A percentile compares a stretch with the other conserved stretches of the same genome.
phyloP scores from a whole-genome alignment of 2,329 filamentous ascomycete genomes.

The Botrytis tulipae region DNA sequence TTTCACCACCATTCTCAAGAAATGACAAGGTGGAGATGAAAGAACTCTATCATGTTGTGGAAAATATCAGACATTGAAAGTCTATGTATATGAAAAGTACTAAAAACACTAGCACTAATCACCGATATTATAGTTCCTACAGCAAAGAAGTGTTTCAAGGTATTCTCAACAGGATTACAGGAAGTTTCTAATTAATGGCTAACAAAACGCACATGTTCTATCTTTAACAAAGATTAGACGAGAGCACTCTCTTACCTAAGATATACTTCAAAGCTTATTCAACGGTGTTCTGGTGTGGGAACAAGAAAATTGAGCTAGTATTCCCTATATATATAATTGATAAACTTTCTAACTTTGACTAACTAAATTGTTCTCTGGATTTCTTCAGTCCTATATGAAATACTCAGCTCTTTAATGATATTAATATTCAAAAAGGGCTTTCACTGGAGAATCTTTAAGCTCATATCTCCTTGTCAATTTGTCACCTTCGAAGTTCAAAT shows the following conservation, averaged over 20 bases:
- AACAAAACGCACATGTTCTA: rapidly evolving
- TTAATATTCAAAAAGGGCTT: too few relatives aligned
- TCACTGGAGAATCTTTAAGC: neutral
- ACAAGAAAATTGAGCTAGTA: neutral
- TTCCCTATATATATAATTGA: neutral
- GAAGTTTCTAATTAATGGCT: neutral
- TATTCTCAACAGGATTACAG: rapidly evolving
- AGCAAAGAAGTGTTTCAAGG: neutral
- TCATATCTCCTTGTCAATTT: neutral
- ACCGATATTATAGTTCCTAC: rapidly evolving
- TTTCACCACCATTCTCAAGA: too few relatives aligned
- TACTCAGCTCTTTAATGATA: rapidly evolving
- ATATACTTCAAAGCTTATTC: neutral
- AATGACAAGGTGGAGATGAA: too few relatives aligned
- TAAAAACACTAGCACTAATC: neutral
- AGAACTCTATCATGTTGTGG: too few relatives aligned
- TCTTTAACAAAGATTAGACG: neutral
- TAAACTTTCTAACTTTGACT: rapidly evolving
- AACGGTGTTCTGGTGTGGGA: rapidly evolving
- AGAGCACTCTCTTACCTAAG: neutral
- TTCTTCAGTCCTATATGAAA: rapidly evolving
- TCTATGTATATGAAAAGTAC: rapidly evolving
- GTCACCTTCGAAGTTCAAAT: neutral
- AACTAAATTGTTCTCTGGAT: neutral
- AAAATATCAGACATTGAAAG: neutral